Evolutionary conservation across 139 green algal species (phyloP), one percentile per base, ranked within the genome.

Genomic region (Monoraphidium neglectum): DNA sequence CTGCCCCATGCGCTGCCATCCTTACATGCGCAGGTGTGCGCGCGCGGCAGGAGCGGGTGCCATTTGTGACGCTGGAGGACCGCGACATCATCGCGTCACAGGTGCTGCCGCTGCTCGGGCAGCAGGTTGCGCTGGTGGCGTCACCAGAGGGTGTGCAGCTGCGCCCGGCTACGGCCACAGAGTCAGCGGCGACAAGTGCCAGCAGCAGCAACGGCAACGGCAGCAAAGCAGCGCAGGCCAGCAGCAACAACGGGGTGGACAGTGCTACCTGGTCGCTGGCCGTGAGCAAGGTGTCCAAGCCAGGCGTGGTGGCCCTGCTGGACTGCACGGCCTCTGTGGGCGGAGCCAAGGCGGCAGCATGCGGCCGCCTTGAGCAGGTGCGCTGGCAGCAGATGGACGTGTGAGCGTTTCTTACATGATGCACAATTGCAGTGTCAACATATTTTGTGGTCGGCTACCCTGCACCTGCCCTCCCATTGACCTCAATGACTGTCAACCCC

Each of bases 1-100:
- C 8, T 12, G 8, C 43, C 43, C 43, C 43, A 12, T 12, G 8
- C 43, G 43, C 43, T 8, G 8, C 43, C 43, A 12, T 12, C 43
- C 43, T 8, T 12, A 8, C 43, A 12, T 12, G 8, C 43, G 43
- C 71, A 89, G 85, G 88, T 21, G 94, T 99, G 70, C 84, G 96
- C 10, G 92, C 96, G 0, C 74, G 96, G 12, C 96, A 99, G 87
- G 95, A 98, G 83, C 85, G 89, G 35, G 83, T 96, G 51, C 81
- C 89, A 1, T 96, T 97, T 83, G 89, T 87, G 16, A 93, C 87
- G 0, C 92, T 88, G 38, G 91, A 96, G 26, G 92, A 98, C 40
- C 78, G 79, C 0, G 83, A 87, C 12, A 80, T 78, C 0, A 38
- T 95, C 28, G 51, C 73, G 3, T 47, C 59, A 4, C 62, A 73